Base-by-base conservation (phyloP, 2,329 filamentous ascomycete genomes). In the Claviceps purpurea region DNA sequence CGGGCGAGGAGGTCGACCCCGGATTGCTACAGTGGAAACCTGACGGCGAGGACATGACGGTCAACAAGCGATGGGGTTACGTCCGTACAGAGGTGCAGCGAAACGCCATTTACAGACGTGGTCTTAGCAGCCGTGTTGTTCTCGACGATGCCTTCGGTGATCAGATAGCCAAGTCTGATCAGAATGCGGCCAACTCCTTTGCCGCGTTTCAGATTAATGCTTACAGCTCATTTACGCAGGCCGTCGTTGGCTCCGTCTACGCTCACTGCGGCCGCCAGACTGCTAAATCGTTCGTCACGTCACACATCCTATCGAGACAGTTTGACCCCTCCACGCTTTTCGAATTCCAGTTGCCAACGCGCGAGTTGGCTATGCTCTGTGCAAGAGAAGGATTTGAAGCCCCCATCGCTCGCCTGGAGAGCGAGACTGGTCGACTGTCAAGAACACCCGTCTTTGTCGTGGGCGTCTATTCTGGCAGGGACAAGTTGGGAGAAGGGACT, bases 371-470 rank as follows among this genome's bases (percentile, higher is more conserved):
- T 54, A 78, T 84, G 59, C 75, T 98, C 44, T 98, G 93, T 70
- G 83, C 82, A 5, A 77, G 93, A 55, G 93, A 98, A 72, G 84
- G 86, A 57, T 97, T 97, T 68, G 87, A 94, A 60, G 68, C 81
- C 8, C 93, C 93, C 1, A 79, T 96, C 26, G 93, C 93, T 16
- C 81, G 90, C 53, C 78, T 98, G 51, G 78, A 95, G 60, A 88
- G 84, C 61, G 93, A 98, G 73, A 97, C 93, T 3, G 93, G 93
- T 65, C 82, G 93, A 54, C 68, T 78, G 59, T 93, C 86, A 61
- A 81, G 86, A 65, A 87, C 87, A 54, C 91, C 93, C 16, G 93
- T 98, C 16, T 97, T 85, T 63, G 82, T 96, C 34, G 90, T 98
- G 14, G 93, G 91, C 54, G 90, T 98, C 56, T 98, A 86, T 73